phyloP scores from a whole-genome alignment of 2,329 filamentous ascomycete genomes.

The Aspergillus quadrilineatus region DNA sequence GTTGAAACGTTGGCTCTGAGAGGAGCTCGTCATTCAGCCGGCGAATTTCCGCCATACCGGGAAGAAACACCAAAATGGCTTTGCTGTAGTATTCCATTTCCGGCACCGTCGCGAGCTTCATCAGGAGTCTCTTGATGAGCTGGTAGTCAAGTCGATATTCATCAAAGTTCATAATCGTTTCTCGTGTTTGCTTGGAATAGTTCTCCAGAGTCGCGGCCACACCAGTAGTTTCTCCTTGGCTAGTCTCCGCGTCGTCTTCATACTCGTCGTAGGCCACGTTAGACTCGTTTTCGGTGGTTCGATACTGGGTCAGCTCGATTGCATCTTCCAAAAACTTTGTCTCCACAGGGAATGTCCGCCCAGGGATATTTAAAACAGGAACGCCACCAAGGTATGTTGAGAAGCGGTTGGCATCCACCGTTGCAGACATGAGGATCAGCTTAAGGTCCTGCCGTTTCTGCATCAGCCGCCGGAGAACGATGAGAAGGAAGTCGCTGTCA shows the following conservation, averaged over 20 bases:
- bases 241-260: slow-evolving; percentile 47
- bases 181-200: slow-evolving; percentile 75
- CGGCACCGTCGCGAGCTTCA: slow-evolving; percentile 69
- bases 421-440: slow-evolving; percentile 95
- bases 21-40: slow-evolving; percentile 81
- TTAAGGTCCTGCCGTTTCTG: slow-evolving; percentile 76
- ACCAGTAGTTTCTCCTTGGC: slow-evolving; percentile 53
- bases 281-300: slow-evolving; percentile 59
- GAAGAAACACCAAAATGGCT: slow-evolving; percentile 90
- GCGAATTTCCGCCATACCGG: slow-evolving; percentile 89
- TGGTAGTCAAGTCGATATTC: slow-evolving; percentile 92
- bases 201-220: slow-evolving; percentile 64
- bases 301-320: slow-evolving; percentile 79
- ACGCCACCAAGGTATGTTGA: slow-evolving; percentile 83
- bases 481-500: slow-evolving; percentile 92
- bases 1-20: slow-evolving; percentile 71
- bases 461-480: slow-evolving; percentile 83
- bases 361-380: slow-evolving; percentile 85
- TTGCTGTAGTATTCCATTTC: slow-evolving; percentile 72
- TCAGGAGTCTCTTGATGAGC: slow-evolving; percentile 75
- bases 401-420: slow-evolving; percentile 87
- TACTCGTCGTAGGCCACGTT: slow-evolving; percentile 45
- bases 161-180: slow-evolving; percentile 73
- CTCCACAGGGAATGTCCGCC: slow-evolving; percentile 87
- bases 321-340: slow-evolving; percentile 90